phyloP scores from a whole-genome alignment of 495 filamentous ascomycete species.

The Talaromyces trachyspermus region DNA sequence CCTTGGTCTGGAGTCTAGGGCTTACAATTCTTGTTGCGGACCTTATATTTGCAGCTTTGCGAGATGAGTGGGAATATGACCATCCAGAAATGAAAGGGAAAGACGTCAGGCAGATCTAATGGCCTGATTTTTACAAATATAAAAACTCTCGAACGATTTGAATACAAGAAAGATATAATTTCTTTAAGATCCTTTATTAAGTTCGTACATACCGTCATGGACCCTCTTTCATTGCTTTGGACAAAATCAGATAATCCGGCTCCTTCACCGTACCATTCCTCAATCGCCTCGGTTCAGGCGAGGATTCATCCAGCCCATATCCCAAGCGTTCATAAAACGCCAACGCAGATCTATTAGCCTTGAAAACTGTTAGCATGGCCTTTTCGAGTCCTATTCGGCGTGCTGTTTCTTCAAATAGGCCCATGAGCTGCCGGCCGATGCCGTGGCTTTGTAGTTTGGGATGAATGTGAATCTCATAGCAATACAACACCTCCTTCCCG shows the following conservation, averaged over 20 bases:
- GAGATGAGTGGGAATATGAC: constrained; percentile 93
- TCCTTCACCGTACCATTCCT: constrained; percentile 57
- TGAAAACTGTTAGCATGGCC: constrained; percentile 80
- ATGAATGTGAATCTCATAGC: constrained; percentile 79
- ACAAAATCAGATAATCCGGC: constrained; percentile 66
- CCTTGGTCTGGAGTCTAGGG: constrained; percentile 90
- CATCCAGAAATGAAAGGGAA: constrained; percentile 82
- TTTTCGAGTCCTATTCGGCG: constrained; percentile 49
- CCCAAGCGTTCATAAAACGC: constrained; percentile 63
- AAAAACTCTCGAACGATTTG: not conserved
- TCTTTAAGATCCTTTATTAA: not conserved
- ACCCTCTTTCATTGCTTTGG: constrained; percentile 41
- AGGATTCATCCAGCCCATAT: constrained; percentile 59
- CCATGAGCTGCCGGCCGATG: constrained; percentile 34
- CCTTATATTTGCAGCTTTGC: constrained; percentile 73
- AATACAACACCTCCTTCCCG: constrained; percentile 65
- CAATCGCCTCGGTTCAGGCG: constrained; percentile 53
- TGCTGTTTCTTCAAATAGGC: constrained; percentile 35
- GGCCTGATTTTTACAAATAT: constrained; percentile 8
- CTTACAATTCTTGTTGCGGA: constrained; percentile 76
- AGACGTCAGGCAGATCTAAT: constrained; percentile 76
- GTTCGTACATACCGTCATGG: not conserved
- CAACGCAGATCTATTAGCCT: constrained; percentile 52
- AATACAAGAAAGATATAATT: not conserved
- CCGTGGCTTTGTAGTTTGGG: constrained; percentile 42